A percentile compares a stretch with the other conserved stretches of the same genome.
phyloP scores from a whole-genome alignment of 2,329 filamentous ascomycete genomes.

The Thelonectria rubi region DNA sequence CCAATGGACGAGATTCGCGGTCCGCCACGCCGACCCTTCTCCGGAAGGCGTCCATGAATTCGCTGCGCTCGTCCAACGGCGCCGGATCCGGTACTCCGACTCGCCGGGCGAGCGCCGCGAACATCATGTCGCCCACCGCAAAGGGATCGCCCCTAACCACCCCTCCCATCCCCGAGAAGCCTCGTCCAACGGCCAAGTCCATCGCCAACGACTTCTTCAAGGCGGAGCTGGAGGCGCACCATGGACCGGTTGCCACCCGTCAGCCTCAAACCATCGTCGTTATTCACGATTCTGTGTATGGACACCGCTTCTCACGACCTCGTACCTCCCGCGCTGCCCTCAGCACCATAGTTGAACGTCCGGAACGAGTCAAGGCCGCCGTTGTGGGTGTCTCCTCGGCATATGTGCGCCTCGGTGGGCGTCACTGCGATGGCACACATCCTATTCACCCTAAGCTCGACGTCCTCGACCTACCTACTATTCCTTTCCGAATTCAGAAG shows the following conservation, averaged over 20 bases:
- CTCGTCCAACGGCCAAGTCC: constrained; percentile 58
- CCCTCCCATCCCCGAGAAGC: constrained; percentile 47
- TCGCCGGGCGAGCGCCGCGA: constrained; percentile 59
- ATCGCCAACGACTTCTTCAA: constrained; percentile 75
- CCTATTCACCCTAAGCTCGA: constrained; percentile 72
- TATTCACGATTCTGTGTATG: constrained; percentile 93
- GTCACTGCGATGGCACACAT: constrained; percentile 76
- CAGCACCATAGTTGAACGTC: constrained; percentile 88
- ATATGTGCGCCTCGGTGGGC: constrained; percentile 87
- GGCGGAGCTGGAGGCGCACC: constrained; percentile 73
- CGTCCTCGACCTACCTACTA: constrained; percentile 61
- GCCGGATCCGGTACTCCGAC: constrained; percentile 50
- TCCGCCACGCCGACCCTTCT: constrained; percentile 61
- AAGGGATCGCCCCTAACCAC: constrained; percentile 46
- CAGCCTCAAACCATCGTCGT: constrained; percentile 78
- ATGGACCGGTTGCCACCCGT: constrained; percentile 53
- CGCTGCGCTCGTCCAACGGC: constrained; percentile 60
- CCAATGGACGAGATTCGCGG: constrained; percentile 53
- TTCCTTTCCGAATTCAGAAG: constrained; percentile 87
- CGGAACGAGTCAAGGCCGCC: constrained; percentile 87
- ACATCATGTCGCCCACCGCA: constrained; percentile 55
- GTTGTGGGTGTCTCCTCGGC: constrained; percentile 85
- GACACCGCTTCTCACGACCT: constrained; percentile 88
- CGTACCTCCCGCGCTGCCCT: constrained; percentile 77
- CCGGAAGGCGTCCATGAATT: constrained; percentile 67